A percentile compares a stretch with the other conserved stretches of the same genome.
Evolutionary conservation across 2,329 filamentous ascomycete species (phyloP).

Genomic region (Aciculosporium take): DNA sequence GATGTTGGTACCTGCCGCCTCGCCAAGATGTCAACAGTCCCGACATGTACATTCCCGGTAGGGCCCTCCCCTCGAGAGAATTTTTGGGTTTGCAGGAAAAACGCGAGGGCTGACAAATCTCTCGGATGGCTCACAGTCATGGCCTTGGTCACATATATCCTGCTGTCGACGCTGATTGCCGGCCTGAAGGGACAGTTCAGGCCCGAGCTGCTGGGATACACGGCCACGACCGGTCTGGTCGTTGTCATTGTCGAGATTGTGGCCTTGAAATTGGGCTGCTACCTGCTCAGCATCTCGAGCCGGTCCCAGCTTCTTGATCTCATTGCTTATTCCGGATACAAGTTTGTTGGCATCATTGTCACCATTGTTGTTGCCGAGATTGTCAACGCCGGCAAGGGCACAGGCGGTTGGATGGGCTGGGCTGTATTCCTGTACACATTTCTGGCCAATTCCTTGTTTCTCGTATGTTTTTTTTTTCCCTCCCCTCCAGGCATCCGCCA

Average conservation of each 20-base stretch:
- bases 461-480: constrained; percentile 52
- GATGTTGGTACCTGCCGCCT: constrained; percentile 77
- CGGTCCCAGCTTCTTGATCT: constrained; percentile 87
- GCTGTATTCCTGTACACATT: constrained; percentile 82
- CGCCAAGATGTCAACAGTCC: constrained; percentile 94
- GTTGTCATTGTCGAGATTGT: constrained; percentile 80
- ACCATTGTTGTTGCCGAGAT: constrained; percentile 71
- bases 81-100: background rate
- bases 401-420: constrained; percentile 82
- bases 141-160: constrained; percentile 94
- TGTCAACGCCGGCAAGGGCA: constrained; percentile 63
- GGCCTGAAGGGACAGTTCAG: constrained; percentile 85
- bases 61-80: constrained; percentile 6
- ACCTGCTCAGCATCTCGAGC: constrained; percentile 84
- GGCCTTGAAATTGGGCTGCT: constrained; percentile 83
- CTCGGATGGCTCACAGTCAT: constrained; percentile 41
- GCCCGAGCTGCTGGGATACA: constrained; percentile 82
- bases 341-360: constrained; percentile 92
- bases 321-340: constrained; percentile 94
- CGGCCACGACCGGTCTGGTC: constrained; percentile 68
- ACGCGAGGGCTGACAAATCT: constrained; percentile 10
- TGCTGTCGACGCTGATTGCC: constrained; percentile 79
- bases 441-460: constrained; percentile 83
- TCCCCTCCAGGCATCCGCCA: too few species aligned
- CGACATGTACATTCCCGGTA: constrained; percentile 91